phyloP scores from a whole-genome alignment of 2,329 filamentous ascomycete species.

The Venturia nashicola region DNA sequence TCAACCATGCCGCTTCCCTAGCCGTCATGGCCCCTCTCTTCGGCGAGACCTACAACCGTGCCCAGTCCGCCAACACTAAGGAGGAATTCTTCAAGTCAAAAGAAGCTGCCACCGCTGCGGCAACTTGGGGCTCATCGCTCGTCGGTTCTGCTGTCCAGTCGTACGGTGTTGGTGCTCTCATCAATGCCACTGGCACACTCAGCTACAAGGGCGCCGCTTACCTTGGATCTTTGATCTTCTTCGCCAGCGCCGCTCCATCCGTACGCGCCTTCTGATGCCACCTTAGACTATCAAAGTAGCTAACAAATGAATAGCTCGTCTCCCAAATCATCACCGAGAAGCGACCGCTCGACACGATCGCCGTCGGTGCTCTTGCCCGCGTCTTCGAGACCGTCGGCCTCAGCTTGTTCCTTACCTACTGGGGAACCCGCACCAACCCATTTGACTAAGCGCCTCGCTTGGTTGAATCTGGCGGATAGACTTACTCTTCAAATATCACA shows the following conservation, averaged over 20 bases:
- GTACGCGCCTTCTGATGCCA: conserved; percentile 41
- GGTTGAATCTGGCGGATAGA: not conserved
- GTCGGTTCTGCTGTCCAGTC: conserved; percentile 79
- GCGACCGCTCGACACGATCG: conserved; percentile 80
- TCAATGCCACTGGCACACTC: conserved; percentile 85
- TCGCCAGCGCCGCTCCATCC: conserved; percentile 75
- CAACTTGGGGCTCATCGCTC: conserved; percentile 83
- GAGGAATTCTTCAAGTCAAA: conserved; percentile 93
- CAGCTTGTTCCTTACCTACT: conserved; percentile 88
- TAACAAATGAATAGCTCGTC: conserved; percentile 51
- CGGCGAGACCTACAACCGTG: conserved; percentile 12
- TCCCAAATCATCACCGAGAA: conserved; percentile 82
- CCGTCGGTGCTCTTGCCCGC: conserved; percentile 72
- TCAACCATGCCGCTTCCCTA: conserved; percentile 85
- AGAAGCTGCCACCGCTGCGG: conserved; percentile 77
- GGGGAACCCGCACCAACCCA: conserved; percentile 89
- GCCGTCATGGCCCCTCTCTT: conserved; percentile 40
- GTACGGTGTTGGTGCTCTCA: conserved; percentile 75
- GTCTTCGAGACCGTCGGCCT: conserved; percentile 88
- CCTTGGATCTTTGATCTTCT: conserved; percentile 81
- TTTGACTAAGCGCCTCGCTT: conserved; percentile 52
- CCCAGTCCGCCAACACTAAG: conserved; percentile 54
- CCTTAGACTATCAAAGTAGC: too few relatives aligned
- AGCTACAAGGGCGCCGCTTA: conserved; percentile 97
- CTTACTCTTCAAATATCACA: not conserved